These are phyloP conservation scores for Pilatotrama ljubarskyi DNA, from an alignment of 768 basidiomycete species.

Conservation along the genomic window DNA sequence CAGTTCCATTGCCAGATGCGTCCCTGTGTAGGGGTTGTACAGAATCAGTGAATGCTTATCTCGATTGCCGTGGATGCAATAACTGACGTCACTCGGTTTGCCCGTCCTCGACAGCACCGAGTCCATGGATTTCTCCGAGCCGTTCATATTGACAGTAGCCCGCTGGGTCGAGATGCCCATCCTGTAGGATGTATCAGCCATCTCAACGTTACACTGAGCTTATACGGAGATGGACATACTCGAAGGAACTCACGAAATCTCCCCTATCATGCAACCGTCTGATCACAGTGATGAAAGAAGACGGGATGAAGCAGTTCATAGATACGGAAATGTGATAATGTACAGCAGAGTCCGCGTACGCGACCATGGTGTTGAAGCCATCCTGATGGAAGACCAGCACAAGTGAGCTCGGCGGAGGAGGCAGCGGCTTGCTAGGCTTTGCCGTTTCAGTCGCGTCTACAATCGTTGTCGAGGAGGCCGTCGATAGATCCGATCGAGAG, in stretches of 20 bases:
- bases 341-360: constrained; percentile 14
- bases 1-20: constrained; percentile 30
- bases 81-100: constrained; percentile 18
- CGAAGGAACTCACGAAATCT: constrained; percentile 49
- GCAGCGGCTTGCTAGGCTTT: background rate
- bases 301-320: constrained; percentile 51
- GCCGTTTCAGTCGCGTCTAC: background rate
- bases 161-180: constrained; percentile 28
- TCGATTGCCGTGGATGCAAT: background rate
- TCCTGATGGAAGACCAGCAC: constrained; percentile 20
- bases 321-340: constrained; percentile 48
- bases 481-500: constrained; percentile 1
- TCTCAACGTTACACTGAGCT: too few species aligned
- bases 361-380: constrained; percentile 25
- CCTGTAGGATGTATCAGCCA: background rate
- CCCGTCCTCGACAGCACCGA: constrained; percentile 22
- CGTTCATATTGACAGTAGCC: constrained; percentile 21
- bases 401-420: constrained; percentile 2
- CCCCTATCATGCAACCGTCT: constrained; percentile 43
- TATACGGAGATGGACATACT: constrained; percentile 34
- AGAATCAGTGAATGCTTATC: background rate
- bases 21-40: constrained; percentile 1
- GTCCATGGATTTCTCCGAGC: constrained; percentile 21
- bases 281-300: constrained; percentile 48
- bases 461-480: constrained; percentile 1